These are phyloP conservation scores for Cajanus cajan DNA, from an alignment of 306 rosid species.

Conservation along the genomic window DNA sequence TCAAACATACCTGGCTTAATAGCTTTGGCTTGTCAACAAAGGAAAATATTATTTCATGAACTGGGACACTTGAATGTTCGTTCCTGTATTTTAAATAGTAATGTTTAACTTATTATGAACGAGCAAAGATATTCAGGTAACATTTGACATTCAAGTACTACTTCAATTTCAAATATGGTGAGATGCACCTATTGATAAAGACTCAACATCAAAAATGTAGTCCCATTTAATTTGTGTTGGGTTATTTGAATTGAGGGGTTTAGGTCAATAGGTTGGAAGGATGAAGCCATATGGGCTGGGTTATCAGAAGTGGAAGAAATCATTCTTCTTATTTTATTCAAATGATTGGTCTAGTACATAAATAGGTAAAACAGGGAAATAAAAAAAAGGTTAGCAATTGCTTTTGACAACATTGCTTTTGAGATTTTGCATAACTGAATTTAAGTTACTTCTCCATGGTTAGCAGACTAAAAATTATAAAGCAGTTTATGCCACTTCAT, in stretches of 20 bases:
- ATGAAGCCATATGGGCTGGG: no score
- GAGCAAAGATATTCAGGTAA: conserved; percentile 11
- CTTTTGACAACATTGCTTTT: no score
- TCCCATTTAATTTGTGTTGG: no score
- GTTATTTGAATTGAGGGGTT: no score
- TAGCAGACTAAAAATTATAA: neutral
- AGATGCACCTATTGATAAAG: conserved; percentile 21
- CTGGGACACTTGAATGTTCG: conserved; percentile 46
- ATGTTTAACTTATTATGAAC: conserved; percentile 33
- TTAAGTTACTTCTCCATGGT: neutral
- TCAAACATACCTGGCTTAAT: conserved; percentile 84
- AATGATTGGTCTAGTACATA: no score
- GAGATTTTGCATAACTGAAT: neutral
- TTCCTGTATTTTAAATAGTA: conserved; percentile 61
- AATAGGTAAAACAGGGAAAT: no score
- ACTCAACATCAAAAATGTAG: neutral
- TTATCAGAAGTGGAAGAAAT: no score
- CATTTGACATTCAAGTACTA: conserved; percentile 14
- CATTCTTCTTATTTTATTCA: no score
- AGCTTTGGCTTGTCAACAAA: conserved; percentile 94
- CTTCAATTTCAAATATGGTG: neutral
- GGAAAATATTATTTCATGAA: conserved; percentile 94
- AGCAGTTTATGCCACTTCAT: neutral
- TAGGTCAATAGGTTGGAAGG: no score
- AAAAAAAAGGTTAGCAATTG: no score